Conservation (phyloP, 208 protist genomes). For the Porcisia deanei region DNA sequence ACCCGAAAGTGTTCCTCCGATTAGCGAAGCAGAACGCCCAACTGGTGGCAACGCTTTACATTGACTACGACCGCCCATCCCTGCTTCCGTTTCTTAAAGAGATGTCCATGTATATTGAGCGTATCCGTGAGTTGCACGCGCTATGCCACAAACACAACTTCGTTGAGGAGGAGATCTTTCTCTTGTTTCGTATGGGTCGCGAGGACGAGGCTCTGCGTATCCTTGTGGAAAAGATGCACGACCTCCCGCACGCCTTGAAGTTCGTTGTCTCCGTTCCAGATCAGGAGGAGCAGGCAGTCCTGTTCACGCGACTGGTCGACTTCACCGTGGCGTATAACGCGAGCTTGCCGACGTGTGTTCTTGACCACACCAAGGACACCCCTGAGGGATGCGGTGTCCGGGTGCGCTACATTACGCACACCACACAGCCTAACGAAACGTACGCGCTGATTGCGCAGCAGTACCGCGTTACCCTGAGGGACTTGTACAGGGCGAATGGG, state of each 20-base stretch:
- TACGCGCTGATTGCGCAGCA: constrained; percentile 42
- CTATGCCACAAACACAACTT: constrained; percentile 68
- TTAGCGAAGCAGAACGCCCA: constrained; percentile 48
- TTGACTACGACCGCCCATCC: constrained; percentile 64
- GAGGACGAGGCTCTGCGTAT: constrained; percentile 78
- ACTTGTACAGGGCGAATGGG: constrained; percentile 26
- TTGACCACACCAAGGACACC: not conserved
- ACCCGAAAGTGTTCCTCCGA: constrained; percentile 30
- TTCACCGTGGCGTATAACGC: constrained; percentile 42
- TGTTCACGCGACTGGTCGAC: constrained; percentile 60
- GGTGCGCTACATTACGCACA: constrained; percentile 46
- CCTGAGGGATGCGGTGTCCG: not conserved
- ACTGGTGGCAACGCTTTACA: constrained; percentile 71
- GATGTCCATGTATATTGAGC: constrained; percentile 59
- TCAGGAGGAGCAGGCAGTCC: constrained; percentile 52
- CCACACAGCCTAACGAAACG: constrained; percentile 44
- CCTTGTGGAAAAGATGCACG: constrained; percentile 49
- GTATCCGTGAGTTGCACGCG: constrained; percentile 66
- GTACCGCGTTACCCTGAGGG: constrained; percentile 41
- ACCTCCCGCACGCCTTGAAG: constrained; percentile 27
- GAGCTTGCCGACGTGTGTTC: constrained; percentile 18
- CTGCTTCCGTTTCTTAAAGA: constrained; percentile 64
- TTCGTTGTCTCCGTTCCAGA: constrained; percentile 37
- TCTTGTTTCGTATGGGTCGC: constrained; percentile 73
- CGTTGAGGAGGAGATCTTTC: constrained; percentile 71